These are phyloP conservation scores for Rhododendron simsii DNA, from an alignment of 148 eudicot genomes.

Conservation along the genomic window DNA sequence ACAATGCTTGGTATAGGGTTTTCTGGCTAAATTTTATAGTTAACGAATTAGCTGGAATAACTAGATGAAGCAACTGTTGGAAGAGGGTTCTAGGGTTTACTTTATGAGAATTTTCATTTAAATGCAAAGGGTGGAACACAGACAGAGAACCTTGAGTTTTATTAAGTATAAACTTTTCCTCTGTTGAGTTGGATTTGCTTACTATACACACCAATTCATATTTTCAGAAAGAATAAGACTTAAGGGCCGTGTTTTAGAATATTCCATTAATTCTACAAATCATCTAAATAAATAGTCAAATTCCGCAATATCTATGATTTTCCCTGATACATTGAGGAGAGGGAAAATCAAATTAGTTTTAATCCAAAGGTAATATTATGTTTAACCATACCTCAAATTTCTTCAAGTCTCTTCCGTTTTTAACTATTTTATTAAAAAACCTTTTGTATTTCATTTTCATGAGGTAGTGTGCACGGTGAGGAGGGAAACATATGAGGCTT, in stretches of 20 bases:
- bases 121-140: neutral
- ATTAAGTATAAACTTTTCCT: neutral
- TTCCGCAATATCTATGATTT: neutral
- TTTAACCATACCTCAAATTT: neutral
- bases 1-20: neutral
- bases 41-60: neutral
- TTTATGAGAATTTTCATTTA: neutral
- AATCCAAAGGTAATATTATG: too few species aligned
- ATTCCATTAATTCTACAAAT: neutral
- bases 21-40: neutral
- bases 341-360: neutral
- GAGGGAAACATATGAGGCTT: neutral
- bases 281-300: neutral
- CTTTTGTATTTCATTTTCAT: neutral
- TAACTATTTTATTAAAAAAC: neutral
- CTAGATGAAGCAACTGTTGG: neutral
- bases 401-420: neutral
- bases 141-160: neutral
- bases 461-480: neutral
- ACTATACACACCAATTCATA: neutral
- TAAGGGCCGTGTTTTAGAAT: neutral
- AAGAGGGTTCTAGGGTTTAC: neutral
- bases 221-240: neutral
- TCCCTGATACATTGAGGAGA: neutral
- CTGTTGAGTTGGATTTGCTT: neutral